phyloP scores from a whole-genome alignment of 2,329 filamentous ascomycete genomes.

The Mollisiaceae sp. region DNA sequence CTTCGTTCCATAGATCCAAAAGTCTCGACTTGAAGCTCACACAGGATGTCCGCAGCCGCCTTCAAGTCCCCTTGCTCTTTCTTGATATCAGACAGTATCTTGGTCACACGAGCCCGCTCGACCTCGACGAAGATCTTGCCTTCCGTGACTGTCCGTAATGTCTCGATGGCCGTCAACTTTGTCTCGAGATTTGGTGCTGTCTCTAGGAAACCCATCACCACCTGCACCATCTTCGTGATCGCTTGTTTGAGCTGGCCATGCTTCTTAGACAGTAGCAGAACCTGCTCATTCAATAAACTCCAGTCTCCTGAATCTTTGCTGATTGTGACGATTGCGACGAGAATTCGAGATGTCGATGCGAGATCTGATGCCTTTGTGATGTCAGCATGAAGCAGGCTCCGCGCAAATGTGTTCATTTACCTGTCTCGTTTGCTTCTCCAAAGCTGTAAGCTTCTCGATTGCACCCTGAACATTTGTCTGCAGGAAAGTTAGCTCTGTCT shows the following conservation, averaged over 20 bases:
- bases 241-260: constrained; percentile 99
- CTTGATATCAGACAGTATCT: constrained; percentile 96
- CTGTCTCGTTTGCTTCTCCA: constrained; percentile 98
- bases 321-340: constrained; percentile 89
- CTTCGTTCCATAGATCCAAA: constrained; percentile 97
- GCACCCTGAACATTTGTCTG: constrained; percentile 81
- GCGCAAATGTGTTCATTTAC: constrained; percentile 51
- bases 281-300: constrained; percentile 95
- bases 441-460: constrained; percentile 86
- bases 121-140: constrained; percentile 99
- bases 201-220: constrained; percentile 90
- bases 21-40: constrained; percentile 97
- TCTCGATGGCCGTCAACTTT: constrained; percentile 94
- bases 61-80: constrained; percentile 92
- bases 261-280: constrained; percentile 96
- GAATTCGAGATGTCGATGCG: constrained; percentile 86
- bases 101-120: constrained; percentile 92
- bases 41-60: constrained; percentile 88
- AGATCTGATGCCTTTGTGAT: constrained; percentile 84
- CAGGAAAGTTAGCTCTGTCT: constrained; percentile 34
- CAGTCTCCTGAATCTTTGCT: constrained; percentile 93
- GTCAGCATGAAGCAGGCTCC: constrained; percentile 36
- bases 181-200: constrained; percentile 83
- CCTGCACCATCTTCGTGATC: constrained; percentile 98
- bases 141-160: constrained; percentile 92